phyloP scores from a whole-genome alignment of 805 yeast genomes.

The Soucietia sequanensis region DNA sequence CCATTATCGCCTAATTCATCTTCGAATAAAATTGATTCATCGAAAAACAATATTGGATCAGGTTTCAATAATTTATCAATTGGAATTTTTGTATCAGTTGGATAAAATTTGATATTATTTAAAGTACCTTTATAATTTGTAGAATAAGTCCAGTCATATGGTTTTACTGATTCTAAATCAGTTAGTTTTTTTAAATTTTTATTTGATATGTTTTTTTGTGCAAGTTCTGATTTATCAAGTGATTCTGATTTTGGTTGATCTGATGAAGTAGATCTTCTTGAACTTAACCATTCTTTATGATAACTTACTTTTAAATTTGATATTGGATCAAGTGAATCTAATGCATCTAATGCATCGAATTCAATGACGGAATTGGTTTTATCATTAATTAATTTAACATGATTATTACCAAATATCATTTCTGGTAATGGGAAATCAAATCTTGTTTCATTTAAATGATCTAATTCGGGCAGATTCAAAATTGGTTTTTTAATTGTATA shows the following conservation, averaged over 20 bases:
- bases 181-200: constrained; percentile 37
- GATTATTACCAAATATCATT: constrained; percentile 92
- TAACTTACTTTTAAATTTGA: constrained; percentile 65
- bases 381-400: constrained; percentile 49
- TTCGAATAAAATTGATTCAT: constrained; percentile 84
- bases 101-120: constrained; percentile 15
- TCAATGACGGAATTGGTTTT: constrained; percentile 44
- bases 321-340: constrained; percentile 34
- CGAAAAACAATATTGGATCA: constrained; percentile 86
- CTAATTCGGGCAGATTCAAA: constrained; percentile 70
- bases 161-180: constrained; percentile 63
- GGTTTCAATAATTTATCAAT: constrained; percentile 63
- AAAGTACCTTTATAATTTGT: constrained; percentile 71
- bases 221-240: constrained; percentile 21
- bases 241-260: constrained; percentile 9
- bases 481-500: constrained; percentile 75
- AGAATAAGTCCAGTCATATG: constrained; percentile 97
- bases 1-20: constrained; percentile 98
- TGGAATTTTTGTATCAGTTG: constrained; percentile 51
- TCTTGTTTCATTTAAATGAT: constrained; percentile 53
- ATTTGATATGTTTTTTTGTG: constrained; percentile 21
- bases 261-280: constrained; percentile 27
- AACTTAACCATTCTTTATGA: constrained; percentile 74
- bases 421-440: constrained; percentile 88
- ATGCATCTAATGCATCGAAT: constrained; percentile 78